Percentiles rank a stretch among this genome's conserved stretches.
phyloP scores from a whole-genome alignment of 1,284 basidiomycete genomes.

The Ceratobasidium sp. region DNA sequence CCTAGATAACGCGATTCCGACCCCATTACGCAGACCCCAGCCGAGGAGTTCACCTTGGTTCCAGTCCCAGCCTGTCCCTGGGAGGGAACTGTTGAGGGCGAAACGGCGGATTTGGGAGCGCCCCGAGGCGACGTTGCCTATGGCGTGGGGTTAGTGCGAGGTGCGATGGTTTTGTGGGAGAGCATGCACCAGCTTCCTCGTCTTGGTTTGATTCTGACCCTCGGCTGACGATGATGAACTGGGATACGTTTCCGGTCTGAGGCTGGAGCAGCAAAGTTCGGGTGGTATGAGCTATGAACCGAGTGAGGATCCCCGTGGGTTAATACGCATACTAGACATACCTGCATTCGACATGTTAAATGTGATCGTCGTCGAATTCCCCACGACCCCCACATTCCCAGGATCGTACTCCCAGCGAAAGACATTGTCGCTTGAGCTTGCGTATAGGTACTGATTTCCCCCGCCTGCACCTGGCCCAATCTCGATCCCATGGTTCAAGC shows the following conservation, averaged over 20 bases:
- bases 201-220: conserved; percentile 59
- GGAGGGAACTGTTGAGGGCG: conserved; percentile 42
- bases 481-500: conserved; percentile 60
- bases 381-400: conserved; percentile 45
- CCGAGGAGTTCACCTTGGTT: conserved; percentile 56
- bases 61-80: conserved; percentile 50
- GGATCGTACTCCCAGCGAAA: conserved; percentile 36
- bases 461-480: conserved; percentile 52
- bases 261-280: conserved; percentile 57
- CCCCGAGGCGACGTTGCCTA: conserved; percentile 52
- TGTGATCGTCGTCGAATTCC: conserved; percentile 49
- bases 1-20: conserved; percentile 56
- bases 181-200: conserved; percentile 52
- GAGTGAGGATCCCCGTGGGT: not conserved
- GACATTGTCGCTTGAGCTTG: conserved; percentile 33
- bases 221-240: conserved; percentile 53
- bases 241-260: conserved; percentile 18
- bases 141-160: not conserved
- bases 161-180: not conserved
- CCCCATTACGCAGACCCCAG: conserved; percentile 61
- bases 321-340: conserved; percentile 52
- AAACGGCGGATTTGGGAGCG: conserved; percentile 59
- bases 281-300: conserved; percentile 55
- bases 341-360: conserved; percentile 56
- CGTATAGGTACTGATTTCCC: conserved; percentile 48